phyloP scores from a whole-genome alignment of 768 basidiomycete genomes.

The Mycena alexandri region DNA sequence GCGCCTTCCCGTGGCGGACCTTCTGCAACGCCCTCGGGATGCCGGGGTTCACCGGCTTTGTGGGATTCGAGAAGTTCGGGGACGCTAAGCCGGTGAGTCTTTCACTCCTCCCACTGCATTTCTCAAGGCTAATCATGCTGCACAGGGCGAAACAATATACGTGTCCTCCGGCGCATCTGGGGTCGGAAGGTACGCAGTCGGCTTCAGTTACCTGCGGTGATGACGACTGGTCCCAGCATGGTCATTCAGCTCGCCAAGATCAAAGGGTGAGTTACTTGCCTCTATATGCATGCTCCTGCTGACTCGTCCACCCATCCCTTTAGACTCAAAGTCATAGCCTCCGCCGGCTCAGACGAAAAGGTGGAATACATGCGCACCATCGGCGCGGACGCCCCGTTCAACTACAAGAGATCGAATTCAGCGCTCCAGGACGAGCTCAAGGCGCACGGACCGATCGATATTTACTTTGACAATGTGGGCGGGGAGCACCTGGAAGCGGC shows the following conservation, averaged over 20 bases:
- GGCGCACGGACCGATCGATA: constrained; percentile 2
- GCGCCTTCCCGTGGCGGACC: not conserved
- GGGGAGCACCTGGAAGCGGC: constrained; percentile 59
- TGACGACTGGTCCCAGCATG: constrained; percentile 34
- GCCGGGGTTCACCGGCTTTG: not conserved
- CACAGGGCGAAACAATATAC: constrained; percentile 39
- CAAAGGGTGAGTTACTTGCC: constrained; percentile 15
- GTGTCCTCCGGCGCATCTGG: constrained; percentile 41
- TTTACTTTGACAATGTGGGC: constrained; percentile 54
- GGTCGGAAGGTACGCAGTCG: constrained; percentile 34
- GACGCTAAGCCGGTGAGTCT: not conserved
- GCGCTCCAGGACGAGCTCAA: constrained; percentile 51
- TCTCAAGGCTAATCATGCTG: not conserved
- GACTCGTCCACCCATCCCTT: no score
- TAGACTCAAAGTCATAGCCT: constrained; percentile 68
- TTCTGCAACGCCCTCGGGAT: not conserved
- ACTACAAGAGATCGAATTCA: constrained; percentile 68
- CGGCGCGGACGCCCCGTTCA: constrained; percentile 70
- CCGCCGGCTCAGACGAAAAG: constrained; percentile 72
- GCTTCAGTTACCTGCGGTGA: no score
- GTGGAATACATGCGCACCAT: constrained; percentile 62
- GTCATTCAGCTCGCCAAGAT: constrained; percentile 54
- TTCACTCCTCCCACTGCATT: not conserved
- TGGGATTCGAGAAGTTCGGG: not conserved
- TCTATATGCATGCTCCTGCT: no score